These are phyloP conservation scores for Eucalyptus regnans DNA, from an alignment of 345 rosid species.

Conservation along the genomic window DNA sequence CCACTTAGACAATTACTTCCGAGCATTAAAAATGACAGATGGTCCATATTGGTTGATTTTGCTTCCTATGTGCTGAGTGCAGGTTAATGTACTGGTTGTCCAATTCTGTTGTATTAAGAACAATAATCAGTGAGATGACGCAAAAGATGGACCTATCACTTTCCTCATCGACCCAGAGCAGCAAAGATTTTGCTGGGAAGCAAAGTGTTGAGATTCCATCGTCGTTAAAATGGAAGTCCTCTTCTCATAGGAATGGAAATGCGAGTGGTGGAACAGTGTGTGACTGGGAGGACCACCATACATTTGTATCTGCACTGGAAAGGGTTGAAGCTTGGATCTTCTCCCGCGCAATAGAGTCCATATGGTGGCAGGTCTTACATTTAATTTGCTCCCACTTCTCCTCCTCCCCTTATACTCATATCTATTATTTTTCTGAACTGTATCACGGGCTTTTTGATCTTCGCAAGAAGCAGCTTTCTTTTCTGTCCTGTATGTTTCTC, in stretches of 20 bases:
- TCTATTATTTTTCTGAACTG: background rate
- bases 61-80: conserved; percentile 1
- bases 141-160: conserved; percentile 16
- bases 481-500: background rate
- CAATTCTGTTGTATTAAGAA: conserved; percentile 65
- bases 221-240: conserved; percentile 48
- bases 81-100: conserved; percentile 97
- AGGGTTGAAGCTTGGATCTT: conserved; percentile 93
- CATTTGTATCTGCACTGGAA: conserved; percentile 57
- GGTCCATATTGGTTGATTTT: background rate
- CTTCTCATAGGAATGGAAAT: conserved; percentile 24
- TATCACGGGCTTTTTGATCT: background rate
- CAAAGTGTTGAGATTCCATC: conserved; percentile 23
- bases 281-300: conserved; percentile 53
- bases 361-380: conserved; percentile 91
- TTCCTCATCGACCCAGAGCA: conserved; percentile 15
- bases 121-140: conserved; percentile 41
- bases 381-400: background rate
- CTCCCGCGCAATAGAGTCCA: conserved; percentile 71
- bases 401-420: background rate
- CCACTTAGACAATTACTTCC: background rate
- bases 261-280: conserved; percentile 3
- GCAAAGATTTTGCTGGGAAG: conserved; percentile 18
- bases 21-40: background rate
- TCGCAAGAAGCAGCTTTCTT: background rate